phyloP scores from a whole-genome alignment of 345 rosid genomes.

The Eucalyptus albens region DNA sequence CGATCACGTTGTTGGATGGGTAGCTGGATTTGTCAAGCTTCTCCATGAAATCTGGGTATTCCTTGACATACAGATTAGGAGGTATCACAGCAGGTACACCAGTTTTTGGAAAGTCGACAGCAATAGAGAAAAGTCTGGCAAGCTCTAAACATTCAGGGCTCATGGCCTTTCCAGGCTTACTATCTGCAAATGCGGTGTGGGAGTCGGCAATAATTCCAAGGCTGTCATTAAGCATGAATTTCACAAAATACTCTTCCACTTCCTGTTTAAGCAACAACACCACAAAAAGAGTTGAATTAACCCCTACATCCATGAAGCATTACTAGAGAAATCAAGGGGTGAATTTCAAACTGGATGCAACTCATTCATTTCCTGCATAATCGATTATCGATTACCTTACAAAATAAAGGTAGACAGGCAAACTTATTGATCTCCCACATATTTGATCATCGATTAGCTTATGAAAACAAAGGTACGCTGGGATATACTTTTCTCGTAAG shows the following conservation, averaged over 20 bases:
- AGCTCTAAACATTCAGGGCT: constrained; percentile 25
- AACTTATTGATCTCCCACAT: not conserved
- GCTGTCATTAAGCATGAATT: constrained; percentile 46
- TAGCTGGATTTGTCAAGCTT: constrained; percentile 36
- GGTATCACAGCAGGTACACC: constrained; percentile 51
- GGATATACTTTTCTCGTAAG: not conserved
- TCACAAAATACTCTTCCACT: constrained; percentile 32
- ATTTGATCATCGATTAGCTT: not conserved
- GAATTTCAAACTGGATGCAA: not conserved
- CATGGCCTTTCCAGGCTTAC: constrained; percentile 19
- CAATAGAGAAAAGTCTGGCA: constrained; percentile 29
- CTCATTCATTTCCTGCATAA: not conserved
- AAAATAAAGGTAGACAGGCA: not conserved
- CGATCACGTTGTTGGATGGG: constrained; percentile 31
- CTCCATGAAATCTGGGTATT: constrained; percentile 56
- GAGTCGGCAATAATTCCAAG: constrained; percentile 43
- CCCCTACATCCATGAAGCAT: not conserved
- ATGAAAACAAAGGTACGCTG: not conserved
- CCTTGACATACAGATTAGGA: constrained; percentile 11
- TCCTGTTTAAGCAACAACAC: constrained; percentile 27
- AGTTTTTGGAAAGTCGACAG: constrained; percentile 56
- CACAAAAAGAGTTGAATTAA: not conserved
- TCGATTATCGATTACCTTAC: not conserved
- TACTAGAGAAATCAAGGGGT: not conserved
- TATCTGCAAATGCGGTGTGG: constrained; percentile 41